phyloP scores from a whole-genome alignment of 306 rosid species.

The Fagus sylvatica region DNA sequence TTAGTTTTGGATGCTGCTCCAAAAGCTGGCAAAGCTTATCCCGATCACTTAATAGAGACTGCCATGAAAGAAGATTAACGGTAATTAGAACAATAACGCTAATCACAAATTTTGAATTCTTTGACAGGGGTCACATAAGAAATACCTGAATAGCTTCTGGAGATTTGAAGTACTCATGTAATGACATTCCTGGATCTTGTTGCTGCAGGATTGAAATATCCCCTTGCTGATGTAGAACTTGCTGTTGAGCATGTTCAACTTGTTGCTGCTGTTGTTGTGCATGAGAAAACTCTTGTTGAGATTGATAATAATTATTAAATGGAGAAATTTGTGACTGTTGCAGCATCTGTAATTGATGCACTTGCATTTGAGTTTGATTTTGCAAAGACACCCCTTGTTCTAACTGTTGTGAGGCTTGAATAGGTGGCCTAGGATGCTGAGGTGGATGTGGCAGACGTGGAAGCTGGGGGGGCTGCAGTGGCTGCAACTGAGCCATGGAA shows the following conservation, averaged over 20 bases:
- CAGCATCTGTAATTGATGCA: constrained; percentile 65
- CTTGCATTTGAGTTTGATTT: constrained; percentile 52
- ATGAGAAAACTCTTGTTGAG: constrained; percentile 57
- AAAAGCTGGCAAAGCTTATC: constrained; percentile 94
- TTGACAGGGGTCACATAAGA: neutral
- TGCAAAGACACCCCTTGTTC: constrained; percentile 67
- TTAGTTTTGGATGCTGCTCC: constrained; percentile 98
- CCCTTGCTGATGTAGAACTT: constrained; percentile 33
- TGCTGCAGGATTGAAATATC: constrained; percentile 57
- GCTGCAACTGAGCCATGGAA: constrained; percentile 82
- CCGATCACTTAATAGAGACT: constrained; percentile 87
- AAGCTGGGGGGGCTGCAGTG: constrained; percentile 96
- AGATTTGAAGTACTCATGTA: constrained; percentile 87
- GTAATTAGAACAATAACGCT: constrained; percentile 16
- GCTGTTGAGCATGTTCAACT: constrained; percentile 57
- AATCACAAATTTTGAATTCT: constrained; percentile 14
- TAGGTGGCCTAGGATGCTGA: constrained; percentile 87
- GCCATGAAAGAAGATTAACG: constrained; percentile 39
- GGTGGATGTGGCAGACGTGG: constrained; percentile 96
- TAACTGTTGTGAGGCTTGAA: constrained; percentile 68
- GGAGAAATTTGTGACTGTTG: constrained; percentile 79
- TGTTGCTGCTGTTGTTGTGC: constrained; percentile 57
- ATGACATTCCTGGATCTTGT: constrained; percentile 73
- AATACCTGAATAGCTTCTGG: constrained; percentile 97
- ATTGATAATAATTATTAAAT: constrained; percentile 60